Evolutionary conservation across 148 eudicot genomes (phyloP).

Genomic region (Pharnaceum exiguum): DNA sequence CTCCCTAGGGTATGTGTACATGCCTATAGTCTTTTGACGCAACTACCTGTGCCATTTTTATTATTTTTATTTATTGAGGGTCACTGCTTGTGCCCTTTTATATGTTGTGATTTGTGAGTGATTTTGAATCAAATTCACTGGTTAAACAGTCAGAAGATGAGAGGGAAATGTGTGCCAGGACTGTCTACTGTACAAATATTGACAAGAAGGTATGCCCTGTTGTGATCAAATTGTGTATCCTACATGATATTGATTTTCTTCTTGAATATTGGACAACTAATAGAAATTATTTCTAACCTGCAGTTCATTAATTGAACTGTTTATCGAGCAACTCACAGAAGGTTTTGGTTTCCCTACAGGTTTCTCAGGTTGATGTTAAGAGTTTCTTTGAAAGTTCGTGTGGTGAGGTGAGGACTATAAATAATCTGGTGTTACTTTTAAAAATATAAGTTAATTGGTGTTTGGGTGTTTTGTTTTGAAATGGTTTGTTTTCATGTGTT

Average conservation of each 20-base stretch:
- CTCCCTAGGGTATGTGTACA: constrained; percentile 73
- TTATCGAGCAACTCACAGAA: not conserved
- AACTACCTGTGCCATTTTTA: too few relatives aligned
- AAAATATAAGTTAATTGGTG: too few relatives aligned
- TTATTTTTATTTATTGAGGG: too few relatives aligned
- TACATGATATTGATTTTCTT: too few relatives aligned
- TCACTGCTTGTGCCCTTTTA: too few relatives aligned
- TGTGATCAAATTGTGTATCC: not conserved
- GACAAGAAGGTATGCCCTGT: constrained; percentile 64
- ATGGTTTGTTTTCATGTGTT: too few relatives aligned
- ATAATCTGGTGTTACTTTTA: not conserved
- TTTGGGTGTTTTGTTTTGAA: too few relatives aligned
- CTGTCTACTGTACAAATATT: constrained; percentile 96
- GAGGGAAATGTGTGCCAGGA: constrained; percentile 91
- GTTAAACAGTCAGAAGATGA: constrained; percentile 76
- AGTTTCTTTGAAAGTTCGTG: constrained; percentile 76
- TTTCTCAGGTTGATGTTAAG: constrained; percentile 86
- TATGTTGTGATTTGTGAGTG: too few relatives aligned
- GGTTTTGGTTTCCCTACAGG: constrained; percentile 32
- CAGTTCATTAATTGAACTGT: constrained; percentile 4
- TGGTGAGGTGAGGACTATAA: constrained; percentile 57
- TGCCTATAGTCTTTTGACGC: not conserved
- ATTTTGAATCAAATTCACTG: constrained; percentile 8
- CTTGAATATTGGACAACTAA: too few relatives aligned
- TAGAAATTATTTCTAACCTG: constrained; percentile 1